Conservation (phyloP, 176 grass and related monocot species). For the Rhynchospora breviuscula region DNA sequence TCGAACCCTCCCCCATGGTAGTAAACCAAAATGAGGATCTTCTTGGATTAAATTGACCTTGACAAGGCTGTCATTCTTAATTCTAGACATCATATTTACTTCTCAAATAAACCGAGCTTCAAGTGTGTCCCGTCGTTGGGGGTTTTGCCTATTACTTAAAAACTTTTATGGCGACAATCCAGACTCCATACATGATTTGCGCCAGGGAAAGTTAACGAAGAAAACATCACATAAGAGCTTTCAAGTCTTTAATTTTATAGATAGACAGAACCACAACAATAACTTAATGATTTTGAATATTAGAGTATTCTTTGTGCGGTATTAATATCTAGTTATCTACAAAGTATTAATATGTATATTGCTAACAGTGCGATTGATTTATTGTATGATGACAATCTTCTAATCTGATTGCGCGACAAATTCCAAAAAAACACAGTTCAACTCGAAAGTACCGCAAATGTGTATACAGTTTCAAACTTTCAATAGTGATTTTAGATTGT, state of each 20-base stretch:
- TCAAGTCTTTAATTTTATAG: not conserved
- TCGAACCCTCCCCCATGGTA: no score
- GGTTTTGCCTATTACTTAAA: constrained; percentile 54
- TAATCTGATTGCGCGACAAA: no score
- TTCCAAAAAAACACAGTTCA: no score
- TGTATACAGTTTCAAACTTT: not conserved
- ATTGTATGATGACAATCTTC: no score
- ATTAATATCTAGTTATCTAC: no score
- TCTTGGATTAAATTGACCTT: constrained; percentile 34
- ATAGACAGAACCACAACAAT: not conserved
- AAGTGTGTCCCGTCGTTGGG: constrained; percentile 58
- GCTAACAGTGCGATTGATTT: no score
- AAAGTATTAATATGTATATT: no score
- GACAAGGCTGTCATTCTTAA: constrained; percentile 88
- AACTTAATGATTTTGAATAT: no score
- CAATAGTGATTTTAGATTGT: not conserved
- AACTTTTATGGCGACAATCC: constrained; percentile 91
- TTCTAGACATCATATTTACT: constrained; percentile 89
- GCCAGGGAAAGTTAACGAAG: constrained; percentile 2
- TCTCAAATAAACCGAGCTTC: constrained; percentile 93
- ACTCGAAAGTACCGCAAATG: no score
- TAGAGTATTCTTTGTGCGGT: no score
- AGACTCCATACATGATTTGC: no score
- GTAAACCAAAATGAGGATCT: no score
- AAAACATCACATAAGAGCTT: constrained; percentile 1